A percentile compares a stretch with the other conserved stretches of the same genome.
Conservation (phyloP, 805 yeast species). For the Saccharomycopsis sp. region DNA sequence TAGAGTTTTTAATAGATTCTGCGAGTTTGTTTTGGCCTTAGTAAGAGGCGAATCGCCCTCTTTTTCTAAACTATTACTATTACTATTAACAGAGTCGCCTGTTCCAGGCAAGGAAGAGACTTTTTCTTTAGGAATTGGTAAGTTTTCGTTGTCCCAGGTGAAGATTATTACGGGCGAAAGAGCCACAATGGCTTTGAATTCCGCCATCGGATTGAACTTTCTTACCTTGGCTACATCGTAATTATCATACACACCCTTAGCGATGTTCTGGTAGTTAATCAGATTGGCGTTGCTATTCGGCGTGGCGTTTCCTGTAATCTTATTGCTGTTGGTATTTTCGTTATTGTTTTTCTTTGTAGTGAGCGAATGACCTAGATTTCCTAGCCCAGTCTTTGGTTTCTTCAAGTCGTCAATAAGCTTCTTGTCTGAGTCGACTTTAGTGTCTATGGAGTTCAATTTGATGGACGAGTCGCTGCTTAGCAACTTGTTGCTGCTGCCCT, state of each 20-base stretch:
- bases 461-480: slow-evolving; percentile 3
- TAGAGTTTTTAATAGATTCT: slow-evolving; percentile 15
- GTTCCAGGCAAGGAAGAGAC: not conserved
- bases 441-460: slow-evolving; percentile 2
- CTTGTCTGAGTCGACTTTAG: slow-evolving; percentile 5
- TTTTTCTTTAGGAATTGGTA: slow-evolving; percentile 11
- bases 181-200: slow-evolving; percentile 20
- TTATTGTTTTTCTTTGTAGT: not conserved
- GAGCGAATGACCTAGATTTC: not conserved
- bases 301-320: not conserved
- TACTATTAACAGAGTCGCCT: not conserved
- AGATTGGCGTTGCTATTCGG: not conserved
- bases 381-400: not conserved
- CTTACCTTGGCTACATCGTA: not conserved
- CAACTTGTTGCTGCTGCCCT: not conserved
- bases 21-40: not conserved
- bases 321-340: not conserved
- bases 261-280: not conserved
- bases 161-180: slow-evolving; percentile 18
- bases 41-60: not conserved
- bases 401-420: not conserved
- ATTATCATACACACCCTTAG: not conserved
- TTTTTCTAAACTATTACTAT: not conserved
- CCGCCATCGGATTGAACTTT: slow-evolving; percentile 15
- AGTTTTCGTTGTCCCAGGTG: slow-evolving; percentile 18